Evolutionary conservation across 768 basidiomycete species (phyloP).

Genomic region (Boletus edulis): DNA sequence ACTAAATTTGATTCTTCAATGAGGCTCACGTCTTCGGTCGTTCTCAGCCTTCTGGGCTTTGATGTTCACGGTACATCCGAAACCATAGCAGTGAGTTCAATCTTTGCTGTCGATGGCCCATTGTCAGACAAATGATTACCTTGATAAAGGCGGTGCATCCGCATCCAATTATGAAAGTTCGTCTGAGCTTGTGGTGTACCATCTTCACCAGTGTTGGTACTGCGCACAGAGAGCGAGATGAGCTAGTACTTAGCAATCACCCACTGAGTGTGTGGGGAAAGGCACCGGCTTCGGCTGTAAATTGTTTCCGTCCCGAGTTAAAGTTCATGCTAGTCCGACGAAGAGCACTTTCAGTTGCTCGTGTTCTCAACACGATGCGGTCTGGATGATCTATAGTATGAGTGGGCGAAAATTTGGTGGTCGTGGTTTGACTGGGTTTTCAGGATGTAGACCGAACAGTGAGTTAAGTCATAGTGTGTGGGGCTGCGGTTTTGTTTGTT

Average conservation of each 20-base stretch:
- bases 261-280: too few species aligned
- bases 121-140: constrained; percentile 5
- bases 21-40: constrained; percentile 65
- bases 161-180: constrained; percentile 18
- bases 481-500: too few species aligned
- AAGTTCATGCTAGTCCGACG: too few species aligned
- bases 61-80: constrained; percentile 1
- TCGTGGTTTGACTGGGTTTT: too few species aligned
- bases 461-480: too few species aligned
- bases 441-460: too few species aligned
- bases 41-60: constrained; percentile 64
- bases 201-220: not conserved
- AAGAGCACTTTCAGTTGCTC: too few species aligned
- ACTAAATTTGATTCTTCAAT: not conserved
- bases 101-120: not conserved
- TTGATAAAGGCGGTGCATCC: constrained; percentile 21
- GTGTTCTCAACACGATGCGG: too few species aligned
- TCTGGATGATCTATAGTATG: too few species aligned
- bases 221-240: not conserved
- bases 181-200: constrained; percentile 6
- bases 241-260: not conserved
- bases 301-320: too few species aligned
- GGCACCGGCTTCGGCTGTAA: not conserved
- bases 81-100: not conserved
- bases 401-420: too few species aligned